A percentile compares a stretch with the other conserved stretches of the same genome.
Evolutionary conservation across 176 grass and related monocot species (phyloP).

Genomic region (Musa beccarii): DNA sequence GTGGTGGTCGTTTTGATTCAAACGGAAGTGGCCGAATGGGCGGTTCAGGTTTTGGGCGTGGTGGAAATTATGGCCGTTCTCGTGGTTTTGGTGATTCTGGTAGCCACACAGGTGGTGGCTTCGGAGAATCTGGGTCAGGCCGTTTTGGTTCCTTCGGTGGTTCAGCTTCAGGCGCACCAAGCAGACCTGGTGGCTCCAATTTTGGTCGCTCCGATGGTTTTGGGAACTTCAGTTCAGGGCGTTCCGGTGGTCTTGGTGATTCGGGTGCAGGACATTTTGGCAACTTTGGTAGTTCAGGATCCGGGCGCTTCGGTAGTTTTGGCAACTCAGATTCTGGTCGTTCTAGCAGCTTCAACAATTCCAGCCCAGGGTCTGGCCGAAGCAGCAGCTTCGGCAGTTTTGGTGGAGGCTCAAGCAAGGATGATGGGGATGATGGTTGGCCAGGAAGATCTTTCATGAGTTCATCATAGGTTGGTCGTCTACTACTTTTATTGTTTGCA

Average conservation of each 20-base stretch:
- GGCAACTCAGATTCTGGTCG: neutral
- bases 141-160: conserved; percentile 1
- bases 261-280: neutral
- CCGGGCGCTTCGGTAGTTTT: neutral
- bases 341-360: neutral
- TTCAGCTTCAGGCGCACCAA: neutral
- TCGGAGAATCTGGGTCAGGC: conserved; percentile 4
- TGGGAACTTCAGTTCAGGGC: neutral
- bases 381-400: too few species aligned
- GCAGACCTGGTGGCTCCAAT: neutral
- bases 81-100: neutral
- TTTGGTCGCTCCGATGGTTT: neutral
- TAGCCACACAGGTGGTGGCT: neutral
- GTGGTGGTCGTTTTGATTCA: conserved; percentile 37
- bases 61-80: conserved; percentile 1
- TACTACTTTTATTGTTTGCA: neutral
- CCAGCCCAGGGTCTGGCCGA: neutral
- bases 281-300: neutral
- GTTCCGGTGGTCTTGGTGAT: neutral
- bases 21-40: conserved; percentile 33
- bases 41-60: conserved; percentile 35
- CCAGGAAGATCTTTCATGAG: neutral
- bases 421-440: neutral
- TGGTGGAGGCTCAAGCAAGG: neutral
- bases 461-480: neutral